A percentile compares a stretch with the other conserved stretches of the same genome.
These are phyloP conservation scores for Ichthyophthirius multifiliis DNA, from an alignment of 169 alveolate genomes.

Conservation along the genomic window DNA sequence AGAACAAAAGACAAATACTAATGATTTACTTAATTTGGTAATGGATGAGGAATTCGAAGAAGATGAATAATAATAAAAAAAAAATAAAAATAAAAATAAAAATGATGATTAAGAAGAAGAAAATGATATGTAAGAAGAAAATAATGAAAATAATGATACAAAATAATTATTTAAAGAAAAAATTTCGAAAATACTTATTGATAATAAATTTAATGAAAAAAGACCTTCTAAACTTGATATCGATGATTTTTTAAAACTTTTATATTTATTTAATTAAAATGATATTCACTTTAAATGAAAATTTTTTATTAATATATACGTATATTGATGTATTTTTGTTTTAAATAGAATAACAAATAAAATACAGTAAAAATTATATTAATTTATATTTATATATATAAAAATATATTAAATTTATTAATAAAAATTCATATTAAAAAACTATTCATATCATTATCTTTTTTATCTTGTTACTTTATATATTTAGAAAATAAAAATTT, in stretches of 20 bases:
- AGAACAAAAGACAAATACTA: constrained; percentile 20
- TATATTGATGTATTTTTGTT: too few species aligned
- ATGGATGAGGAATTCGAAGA: constrained; percentile 32
- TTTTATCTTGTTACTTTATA: too few species aligned
- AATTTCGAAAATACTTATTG: constrained; percentile 48
- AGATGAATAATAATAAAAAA: constrained; percentile 31
- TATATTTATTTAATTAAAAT: constrained; percentile 55
- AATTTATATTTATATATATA: too few species aligned
- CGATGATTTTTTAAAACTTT: constrained; percentile 61
- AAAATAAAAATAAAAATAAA: constrained; percentile 34
- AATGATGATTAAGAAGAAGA: constrained; percentile 48
- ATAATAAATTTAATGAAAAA: constrained; percentile 55
- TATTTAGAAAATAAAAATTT: too few species aligned
- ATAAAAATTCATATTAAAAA: too few species aligned
- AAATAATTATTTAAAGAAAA: constrained; percentile 44
- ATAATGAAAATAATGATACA: constrained; percentile 24
- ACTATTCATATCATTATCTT: too few species aligned
- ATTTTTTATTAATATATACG: background rate
- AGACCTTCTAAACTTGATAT: constrained; percentile 72
- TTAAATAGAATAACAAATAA: too few species aligned
- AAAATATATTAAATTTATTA: too few species aligned
- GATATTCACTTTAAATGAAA: constrained; percentile 73
- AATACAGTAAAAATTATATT: too few species aligned
- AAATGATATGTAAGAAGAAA: constrained; percentile 43
- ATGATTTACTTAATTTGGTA: constrained; percentile 16